Evolutionary conservation across 2,329 filamentous ascomycete species (phyloP), one percentile per base, ranked within the genome.

Genomic region (Pestalotiopsis sp.): DNA sequence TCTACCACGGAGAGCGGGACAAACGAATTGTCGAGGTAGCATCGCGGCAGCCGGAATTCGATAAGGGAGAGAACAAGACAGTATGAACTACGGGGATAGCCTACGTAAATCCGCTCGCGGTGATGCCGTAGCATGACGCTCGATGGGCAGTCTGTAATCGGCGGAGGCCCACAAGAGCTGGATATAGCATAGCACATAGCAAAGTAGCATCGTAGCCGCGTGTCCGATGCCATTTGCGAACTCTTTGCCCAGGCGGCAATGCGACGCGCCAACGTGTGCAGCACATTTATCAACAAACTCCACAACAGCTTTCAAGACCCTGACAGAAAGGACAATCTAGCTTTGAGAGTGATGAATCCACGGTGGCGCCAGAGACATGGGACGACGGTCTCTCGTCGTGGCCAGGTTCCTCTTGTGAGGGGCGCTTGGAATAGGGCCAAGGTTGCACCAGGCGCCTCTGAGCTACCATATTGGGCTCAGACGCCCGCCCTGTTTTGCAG

Each of bases 241-340:
- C 13, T 59, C 12, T 27, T 20, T 27, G n/a, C 36, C 20, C 13
- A 27, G 36, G 36, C 59, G n/a, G 59, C 59, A 40, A 52, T 64
- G 25, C 20, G 36, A 64, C 40, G 20, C 20, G n/a, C 25, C n/a
- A 52, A 64, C 36, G 61, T 64, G 61, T 17, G 25, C 36, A 13
- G 41, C 49, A 52, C 40, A n/a, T 64, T 64, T 64, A 64, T 64
- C 61, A 31, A 23, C 17, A 52, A 23, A 52, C 61, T 38, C 61
- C 61, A 64, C 38, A 45, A 13, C 20, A 36, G 31, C 31, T 36
- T 36, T 40, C 6, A 49, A 20, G 40, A 31, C 61, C 38, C 20
- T 49, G 61, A 45, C 59, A 64, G 40, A 62, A 64, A 64, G 61
- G 38, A 49, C 61, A 62, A 64, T 27, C 25, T n/a, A 64, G 41